Base-by-base conservation (phyloP, 768 basidiomycete genomes). In the Boletellus ananas region DNA sequence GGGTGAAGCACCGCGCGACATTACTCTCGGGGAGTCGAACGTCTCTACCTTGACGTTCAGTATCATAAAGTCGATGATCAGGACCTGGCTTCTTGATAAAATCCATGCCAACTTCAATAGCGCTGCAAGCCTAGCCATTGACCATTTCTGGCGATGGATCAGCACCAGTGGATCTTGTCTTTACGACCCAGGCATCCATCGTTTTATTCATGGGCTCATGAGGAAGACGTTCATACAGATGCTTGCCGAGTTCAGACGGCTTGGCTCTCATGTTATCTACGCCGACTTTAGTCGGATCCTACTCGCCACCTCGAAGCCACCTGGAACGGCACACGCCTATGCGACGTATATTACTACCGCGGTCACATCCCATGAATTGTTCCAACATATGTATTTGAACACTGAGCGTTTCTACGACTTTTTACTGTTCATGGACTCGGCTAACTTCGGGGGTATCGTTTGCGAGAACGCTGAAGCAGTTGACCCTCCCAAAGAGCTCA, bases 101-200 rank as follows among this genome's bases (percentile, higher is more conserved):
- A 81, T 92, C 45, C 82, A 82, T 56, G 72, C 78, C 53, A 78
- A 84, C 56, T 80, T 79, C 29, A 76, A 79, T 13, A 80, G 82
- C 50, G 83, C 85, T 0, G 84, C 88, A 1, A 76, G 79, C 2
- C 60, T 89, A 3, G 82, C 84, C 3, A 79, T 96, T 45, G 90
- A 94, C 60, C 94, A 98, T 69, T 97, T 98, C 72, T 97, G 94
- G 93, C 78, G 96, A 37, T 99, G 96, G 96, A 79, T 96, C 56
- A 88, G 85, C 65, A 92, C 92, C 2, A 83, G 79, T 38, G 77
- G 84, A 6, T 89, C 94, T 16, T 79, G 85, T 50, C 82, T 98
- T 74, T 94, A 92, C 64, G 96, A 99, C 62, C 85, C 93, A 2
- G 86, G 90, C 51, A 77, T 99, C 6, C 93, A 97, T 63, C 84